phyloP scores from a whole-genome alignment of 2,329 filamentous ascomycete species.

The Trichoderma gracile region DNA sequence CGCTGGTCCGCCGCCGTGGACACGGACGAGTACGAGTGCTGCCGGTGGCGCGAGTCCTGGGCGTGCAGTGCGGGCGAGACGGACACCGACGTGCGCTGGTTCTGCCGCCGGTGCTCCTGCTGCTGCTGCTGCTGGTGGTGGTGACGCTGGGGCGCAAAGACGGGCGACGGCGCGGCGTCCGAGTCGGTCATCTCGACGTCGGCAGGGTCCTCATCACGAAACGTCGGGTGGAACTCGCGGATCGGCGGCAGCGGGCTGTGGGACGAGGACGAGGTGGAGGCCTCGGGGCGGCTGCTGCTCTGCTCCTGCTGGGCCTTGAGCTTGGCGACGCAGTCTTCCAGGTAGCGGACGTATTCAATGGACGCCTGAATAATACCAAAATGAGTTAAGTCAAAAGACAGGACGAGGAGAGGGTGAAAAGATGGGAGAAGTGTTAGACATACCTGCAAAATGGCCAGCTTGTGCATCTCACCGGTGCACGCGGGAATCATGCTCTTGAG shows the following conservation, averaged over 20 bases:
- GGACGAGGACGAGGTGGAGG: slow-evolving; percentile 22
- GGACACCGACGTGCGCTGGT: slow-evolving; percentile 36
- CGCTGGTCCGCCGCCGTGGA: slow-evolving; percentile 43
- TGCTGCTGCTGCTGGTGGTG: too few relatives aligned
- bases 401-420: too few relatives aligned
- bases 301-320: slow-evolving; percentile 63
- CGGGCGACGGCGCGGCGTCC: slow-evolving; percentile 49
- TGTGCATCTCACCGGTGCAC: slow-evolving; percentile 97
- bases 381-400: not conserved
- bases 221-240: slow-evolving; percentile 43
- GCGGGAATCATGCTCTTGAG: slow-evolving; percentile 95
- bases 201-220: slow-evolving; percentile 43
- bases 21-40: slow-evolving; percentile 57
- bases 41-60: slow-evolving; percentile 47
- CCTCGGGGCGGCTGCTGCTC: slow-evolving; percentile 32
- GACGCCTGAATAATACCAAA: slow-evolving; percentile 63
- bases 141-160: slow-evolving; percentile 45
- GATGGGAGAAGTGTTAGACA: not conserved
- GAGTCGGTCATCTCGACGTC: slow-evolving; percentile 65
- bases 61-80: slow-evolving; percentile 54
- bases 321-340: slow-evolving; percentile 82
- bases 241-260: slow-evolving; percentile 40
- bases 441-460: slow-evolving; percentile 91
- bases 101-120: too few relatives aligned
- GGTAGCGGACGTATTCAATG: slow-evolving; percentile 93